phyloP scores from a whole-genome alignment of 2,329 filamentous ascomycete species.

The Fusarium sp. region DNA sequence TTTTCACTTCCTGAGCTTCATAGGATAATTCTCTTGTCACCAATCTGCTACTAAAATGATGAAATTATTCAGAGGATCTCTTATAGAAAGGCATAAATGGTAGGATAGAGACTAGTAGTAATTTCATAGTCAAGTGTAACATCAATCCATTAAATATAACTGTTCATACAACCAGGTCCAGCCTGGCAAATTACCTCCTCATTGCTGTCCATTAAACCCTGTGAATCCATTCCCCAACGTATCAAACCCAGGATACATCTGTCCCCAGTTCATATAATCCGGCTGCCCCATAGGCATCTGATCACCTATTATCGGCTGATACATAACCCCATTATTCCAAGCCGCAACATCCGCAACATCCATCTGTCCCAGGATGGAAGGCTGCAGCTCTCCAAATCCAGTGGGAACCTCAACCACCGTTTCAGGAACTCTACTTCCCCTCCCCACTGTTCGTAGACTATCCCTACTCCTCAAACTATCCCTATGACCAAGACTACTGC shows the following conservation, averaged over 20 bases:
- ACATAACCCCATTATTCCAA: constrained; percentile 48
- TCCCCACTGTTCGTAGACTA: constrained; percentile 4
- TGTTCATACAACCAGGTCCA: constrained; percentile 37
- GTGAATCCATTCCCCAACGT: constrained; percentile 40
- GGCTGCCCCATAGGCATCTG: constrained; percentile 44
- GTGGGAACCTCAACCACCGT: constrained; percentile 36
- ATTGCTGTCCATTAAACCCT: constrained; percentile 43
- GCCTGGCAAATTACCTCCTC: constrained; percentile 17
- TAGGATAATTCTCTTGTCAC: too few relatives aligned
- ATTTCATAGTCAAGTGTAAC: not conserved
- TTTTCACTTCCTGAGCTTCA: too few relatives aligned
- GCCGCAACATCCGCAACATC: constrained; percentile 44
- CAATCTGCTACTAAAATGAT: too few relatives aligned
- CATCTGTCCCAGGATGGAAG: constrained; percentile 25
- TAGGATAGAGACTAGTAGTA: too few relatives aligned
- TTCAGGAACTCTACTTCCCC: constrained; percentile 45
- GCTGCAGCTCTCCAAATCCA: constrained; percentile 39
- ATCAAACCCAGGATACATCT: constrained; percentile 47
- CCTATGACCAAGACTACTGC: constrained; percentile 48
- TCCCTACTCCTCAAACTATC: constrained; percentile 51
- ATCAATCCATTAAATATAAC: not conserved
- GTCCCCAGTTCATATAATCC: constrained; percentile 44
- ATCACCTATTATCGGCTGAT: constrained; percentile 39
- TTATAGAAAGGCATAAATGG: too few relatives aligned
- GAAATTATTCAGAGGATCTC: too few relatives aligned